Conservation (phyloP, 2,329 filamentous ascomycete genomes). For the Fusarium nanum region DNA sequence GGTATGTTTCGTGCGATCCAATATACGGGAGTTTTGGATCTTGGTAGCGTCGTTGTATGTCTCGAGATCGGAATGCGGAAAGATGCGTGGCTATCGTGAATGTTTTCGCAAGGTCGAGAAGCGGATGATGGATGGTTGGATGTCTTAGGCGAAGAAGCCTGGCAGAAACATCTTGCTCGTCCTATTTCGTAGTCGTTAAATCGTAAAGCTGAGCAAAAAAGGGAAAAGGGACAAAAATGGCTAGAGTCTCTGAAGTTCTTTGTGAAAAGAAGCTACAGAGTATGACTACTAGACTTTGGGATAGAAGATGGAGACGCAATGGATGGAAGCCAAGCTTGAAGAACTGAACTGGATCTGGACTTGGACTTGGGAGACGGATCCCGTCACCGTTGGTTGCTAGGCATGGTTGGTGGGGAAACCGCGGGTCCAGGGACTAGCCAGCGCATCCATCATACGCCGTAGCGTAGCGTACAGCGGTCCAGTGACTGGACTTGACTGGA, state of each 20-base stretch:
- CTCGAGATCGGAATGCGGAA: constrained; percentile 34
- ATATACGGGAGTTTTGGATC: neutral
- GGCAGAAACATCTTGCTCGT: constrained; percentile 22
- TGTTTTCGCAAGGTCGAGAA: constrained; percentile 7
- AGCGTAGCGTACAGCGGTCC: constrained; percentile 3
- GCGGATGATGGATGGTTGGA: constrained; percentile 30
- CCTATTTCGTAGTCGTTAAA: constrained; percentile 2
- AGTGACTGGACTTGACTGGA: neutral
- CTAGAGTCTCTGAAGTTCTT: neutral
- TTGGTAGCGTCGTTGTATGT: constrained; percentile 9
- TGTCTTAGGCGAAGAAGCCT: constrained; percentile 34
- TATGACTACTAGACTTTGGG: neutral
- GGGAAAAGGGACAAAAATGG: neutral
- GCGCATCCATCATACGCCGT: constrained; percentile 26
- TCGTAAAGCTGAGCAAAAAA: neutral
- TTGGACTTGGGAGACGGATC: constrained; percentile 7
- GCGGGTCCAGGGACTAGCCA: constrained; percentile 23
- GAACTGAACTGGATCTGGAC: neutral
- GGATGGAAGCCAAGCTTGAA: constrained; percentile 18
- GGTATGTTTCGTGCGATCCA: constrained; percentile 18
- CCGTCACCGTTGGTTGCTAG: constrained; percentile 31
- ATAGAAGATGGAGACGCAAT: constrained; percentile 14
- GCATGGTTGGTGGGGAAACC: constrained; percentile 40
- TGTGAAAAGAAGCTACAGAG: constrained; percentile 19
- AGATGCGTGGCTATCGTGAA: constrained; percentile 14